Evolutionary conservation across 1,139 yeast species (phyloP), one percentile per base, ranked within the genome.

Genomic region (Pichia sp.): DNA sequence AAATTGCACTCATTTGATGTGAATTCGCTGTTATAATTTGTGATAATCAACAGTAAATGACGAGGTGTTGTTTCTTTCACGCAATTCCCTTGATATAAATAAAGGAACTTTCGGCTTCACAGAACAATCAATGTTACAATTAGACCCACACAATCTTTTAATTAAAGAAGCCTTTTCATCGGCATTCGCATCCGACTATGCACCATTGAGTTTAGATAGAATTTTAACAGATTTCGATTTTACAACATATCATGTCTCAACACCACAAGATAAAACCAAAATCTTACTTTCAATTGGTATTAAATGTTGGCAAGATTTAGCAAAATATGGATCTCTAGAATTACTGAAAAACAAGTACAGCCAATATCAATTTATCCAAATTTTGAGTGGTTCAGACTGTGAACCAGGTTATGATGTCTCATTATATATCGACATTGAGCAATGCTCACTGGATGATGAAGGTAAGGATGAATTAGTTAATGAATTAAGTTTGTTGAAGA

Each of bases 201-300:
- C 59, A 18, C 80, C 84, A 4, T 72, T 80, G 53, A 73, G 85
- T n/a, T 75, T 92, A 59, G 97, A 92, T 68, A 80, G 97, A 65
- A 80, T 92, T 56, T 80, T 92, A 55, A 83, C 96, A 35, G 99
- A 92, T 70, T 92, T 92, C 62, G 98, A 92, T 67, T 89, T 89
- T 69, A 95, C 96, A 50, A 86, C 95, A 29, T 89, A 85, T 68
- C 97, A 90, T 67, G 73, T 94, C 55, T 84, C 95, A 43, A 90
- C 96, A 39, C 82, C 90, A 15, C 88, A 79, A 62, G 74, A 72
- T 60, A 85, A 79, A 72, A 68, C 80, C 40, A 70, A 77, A 64
- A 69, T 88, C 51, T 70, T 85, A 54, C 70, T 88, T 40, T 85
- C 95, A 22, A 72, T 88, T 54, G 79, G 77, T 57, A 77, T 86